Conservation (phyloP, 805 yeast genomes). For the Saccharomyces mikatae region DNA sequence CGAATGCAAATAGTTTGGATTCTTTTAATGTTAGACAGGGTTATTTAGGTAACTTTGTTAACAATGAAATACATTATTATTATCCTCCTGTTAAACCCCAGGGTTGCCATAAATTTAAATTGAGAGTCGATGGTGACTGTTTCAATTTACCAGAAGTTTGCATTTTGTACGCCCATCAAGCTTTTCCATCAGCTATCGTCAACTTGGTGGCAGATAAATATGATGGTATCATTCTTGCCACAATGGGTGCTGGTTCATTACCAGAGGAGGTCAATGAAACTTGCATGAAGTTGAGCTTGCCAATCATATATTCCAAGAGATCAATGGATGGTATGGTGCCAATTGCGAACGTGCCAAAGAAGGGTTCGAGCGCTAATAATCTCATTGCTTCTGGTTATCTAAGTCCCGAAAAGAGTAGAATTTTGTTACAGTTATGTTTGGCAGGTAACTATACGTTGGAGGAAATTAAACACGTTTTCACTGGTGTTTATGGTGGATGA, state of each 20-base stretch:
- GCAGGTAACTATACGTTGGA: constrained; percentile 32
- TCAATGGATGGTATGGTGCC: constrained; percentile 70
- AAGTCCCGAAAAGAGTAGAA: constrained; percentile 57
- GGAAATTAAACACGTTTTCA: constrained; percentile 40
- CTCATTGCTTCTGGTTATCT: constrained; percentile 57
- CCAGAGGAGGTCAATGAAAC: constrained; percentile 41
- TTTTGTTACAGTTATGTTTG: constrained; percentile 50
- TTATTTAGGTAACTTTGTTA: constrained; percentile 60
- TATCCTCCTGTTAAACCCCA: constrained; percentile 55
- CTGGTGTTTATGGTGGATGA: constrained; percentile 47
- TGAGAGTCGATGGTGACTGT: constrained; percentile 16
- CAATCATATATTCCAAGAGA: constrained; percentile 57
- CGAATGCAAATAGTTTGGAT: constrained; percentile 62
- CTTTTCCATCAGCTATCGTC: constrained; percentile 43
- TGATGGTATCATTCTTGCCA: constrained; percentile 55
- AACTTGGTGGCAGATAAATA: constrained; percentile 40
- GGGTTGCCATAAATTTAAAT: constrained; percentile 38
- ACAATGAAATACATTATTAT: constrained; percentile 55
- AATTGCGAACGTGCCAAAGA: constrained; percentile 34
- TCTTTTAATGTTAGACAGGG: constrained; percentile 69
- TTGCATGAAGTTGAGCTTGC: constrained; percentile 37
- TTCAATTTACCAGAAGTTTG: constrained; percentile 34
- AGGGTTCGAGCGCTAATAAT: constrained; percentile 29
- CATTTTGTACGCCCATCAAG: constrained; percentile 56
- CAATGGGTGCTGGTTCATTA: constrained; percentile 67